Evolutionary conservation across 768 basidiomycete genomes (phyloP).

Genomic region (Favolaschia claudopus): DNA sequence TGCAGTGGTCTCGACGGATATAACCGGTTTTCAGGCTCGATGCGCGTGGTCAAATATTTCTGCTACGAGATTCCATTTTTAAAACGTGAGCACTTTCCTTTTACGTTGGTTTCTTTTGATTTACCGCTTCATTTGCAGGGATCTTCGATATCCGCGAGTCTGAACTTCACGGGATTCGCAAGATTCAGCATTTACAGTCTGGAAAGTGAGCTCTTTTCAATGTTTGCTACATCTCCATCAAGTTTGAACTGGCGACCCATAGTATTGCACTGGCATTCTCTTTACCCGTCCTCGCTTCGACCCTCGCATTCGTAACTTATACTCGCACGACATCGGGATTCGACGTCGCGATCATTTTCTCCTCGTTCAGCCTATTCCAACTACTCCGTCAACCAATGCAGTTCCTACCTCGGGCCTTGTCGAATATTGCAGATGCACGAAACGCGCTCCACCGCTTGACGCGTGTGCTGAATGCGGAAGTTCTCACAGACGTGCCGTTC

Average conservation of each 20-base stretch:
- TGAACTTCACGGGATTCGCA: constrained; percentile 63
- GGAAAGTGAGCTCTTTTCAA: constrained; percentile 56
- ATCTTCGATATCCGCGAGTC: constrained; percentile 59
- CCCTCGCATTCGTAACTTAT: constrained; percentile 73
- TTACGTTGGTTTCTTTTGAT: neutral
- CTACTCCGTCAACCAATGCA: constrained; percentile 75
- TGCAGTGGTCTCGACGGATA: neutral
- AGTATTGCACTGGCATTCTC: constrained; percentile 64
- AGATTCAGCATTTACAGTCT: constrained; percentile 67
- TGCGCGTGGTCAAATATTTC: constrained; percentile 82
- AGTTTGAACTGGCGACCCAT: constrained; percentile 5
- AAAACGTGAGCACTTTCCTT: constrained; percentile 54
- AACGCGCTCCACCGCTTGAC: constrained; percentile 65
- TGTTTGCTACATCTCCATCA: constrained; percentile 13
- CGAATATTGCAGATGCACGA: constrained; percentile 68
- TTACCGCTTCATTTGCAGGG: constrained; percentile 42
- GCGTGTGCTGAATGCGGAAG: constrained; percentile 63
- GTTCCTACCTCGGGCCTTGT: constrained; percentile 69
- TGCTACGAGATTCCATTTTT: constrained; percentile 76
- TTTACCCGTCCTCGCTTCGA: constrained; percentile 69
- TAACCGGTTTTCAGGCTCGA: constrained; percentile 47
- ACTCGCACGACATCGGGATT: constrained; percentile 60
- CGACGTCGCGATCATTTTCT: constrained; percentile 73
- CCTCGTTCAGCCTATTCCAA: constrained; percentile 68
- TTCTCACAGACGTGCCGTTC: constrained; percentile 49